phyloP scores from a whole-genome alignment of 2,329 filamentous ascomycete species.

The Fusarium mexicanum region DNA sequence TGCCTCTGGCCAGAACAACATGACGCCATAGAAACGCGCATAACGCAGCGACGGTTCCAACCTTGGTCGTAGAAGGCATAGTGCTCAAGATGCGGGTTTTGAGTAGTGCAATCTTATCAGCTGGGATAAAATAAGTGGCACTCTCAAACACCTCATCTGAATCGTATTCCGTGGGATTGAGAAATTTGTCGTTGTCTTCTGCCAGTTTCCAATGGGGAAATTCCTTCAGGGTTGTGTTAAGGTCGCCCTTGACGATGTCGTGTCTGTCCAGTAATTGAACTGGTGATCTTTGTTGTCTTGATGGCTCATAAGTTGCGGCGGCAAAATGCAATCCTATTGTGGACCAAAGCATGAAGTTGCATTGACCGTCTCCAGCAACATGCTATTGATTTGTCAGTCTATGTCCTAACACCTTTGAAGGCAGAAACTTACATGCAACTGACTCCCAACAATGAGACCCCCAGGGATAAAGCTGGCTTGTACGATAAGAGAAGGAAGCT shows the following conservation, averaged over 20 bases:
- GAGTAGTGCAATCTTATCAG: not conserved
- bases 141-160: not conserved
- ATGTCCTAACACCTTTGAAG: accelerated
- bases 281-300: not conserved
- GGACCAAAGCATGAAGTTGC: not conserved
- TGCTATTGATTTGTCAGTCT: not conserved
- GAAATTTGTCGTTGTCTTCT: not conserved
- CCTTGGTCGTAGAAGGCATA: not conserved
- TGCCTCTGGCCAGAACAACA: not conserved
- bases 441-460: not conserved
- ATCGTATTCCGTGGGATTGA: not conserved
- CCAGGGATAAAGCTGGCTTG: not conserved
- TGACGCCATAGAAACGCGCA: not conserved
- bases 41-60: not conserved
- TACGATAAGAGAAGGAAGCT: not conserved
- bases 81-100: not conserved
- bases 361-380: not conserved
- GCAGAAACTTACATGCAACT: not conserved
- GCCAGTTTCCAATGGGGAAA: not conserved
- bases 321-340: not conserved
- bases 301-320: not conserved
- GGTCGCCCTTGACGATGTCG: not conserved
- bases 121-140: not conserved
- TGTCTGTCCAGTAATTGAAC: not conserved
- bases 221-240: not conserved